phyloP scores from a whole-genome alignment of 2,329 filamentous ascomycete species.

The Neoarthrinium moseri region DNA sequence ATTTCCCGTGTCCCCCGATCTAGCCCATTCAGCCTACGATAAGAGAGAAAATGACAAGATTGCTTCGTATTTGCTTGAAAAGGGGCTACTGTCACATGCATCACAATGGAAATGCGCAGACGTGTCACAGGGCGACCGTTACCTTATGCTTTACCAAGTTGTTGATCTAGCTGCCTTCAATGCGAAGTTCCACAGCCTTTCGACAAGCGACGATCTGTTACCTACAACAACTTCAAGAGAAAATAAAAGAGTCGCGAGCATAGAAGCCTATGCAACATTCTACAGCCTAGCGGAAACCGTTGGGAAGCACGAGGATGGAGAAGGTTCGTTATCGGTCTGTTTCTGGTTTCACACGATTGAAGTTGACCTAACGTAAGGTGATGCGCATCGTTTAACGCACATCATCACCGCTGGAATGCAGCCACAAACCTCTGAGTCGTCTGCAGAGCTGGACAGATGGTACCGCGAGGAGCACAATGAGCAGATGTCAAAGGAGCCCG shows the following conservation, averaged over 20 bases:
- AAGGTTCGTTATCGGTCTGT: neutral
- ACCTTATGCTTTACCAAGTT: neutral
- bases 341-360: too few species aligned
- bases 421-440: neutral
- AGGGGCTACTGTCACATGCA: neutral
- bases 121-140: neutral
- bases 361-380: too few species aligned
- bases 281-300: neutral
- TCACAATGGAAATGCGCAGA: neutral
- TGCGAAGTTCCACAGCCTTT: neutral
- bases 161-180: neutral
- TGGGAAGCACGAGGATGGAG: neutral
- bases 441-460: slow-evolving; percentile 5
- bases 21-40: neutral
- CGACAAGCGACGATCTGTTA: neutral
- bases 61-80: neutral
- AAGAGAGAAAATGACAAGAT: neutral
- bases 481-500: slow-evolving; percentile 7
- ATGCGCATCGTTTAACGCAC: neutral
- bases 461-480: slow-evolving; percentile 9
- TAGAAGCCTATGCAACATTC: neutral
- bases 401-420: slow-evolving; percentile 6
- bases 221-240: neutral
- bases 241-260: neutral
- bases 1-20: neutral